These are phyloP conservation scores for Saccharomycopsis hybrid DNA, from an alignment of 1,139 yeast species.

Conservation along the genomic window DNA sequence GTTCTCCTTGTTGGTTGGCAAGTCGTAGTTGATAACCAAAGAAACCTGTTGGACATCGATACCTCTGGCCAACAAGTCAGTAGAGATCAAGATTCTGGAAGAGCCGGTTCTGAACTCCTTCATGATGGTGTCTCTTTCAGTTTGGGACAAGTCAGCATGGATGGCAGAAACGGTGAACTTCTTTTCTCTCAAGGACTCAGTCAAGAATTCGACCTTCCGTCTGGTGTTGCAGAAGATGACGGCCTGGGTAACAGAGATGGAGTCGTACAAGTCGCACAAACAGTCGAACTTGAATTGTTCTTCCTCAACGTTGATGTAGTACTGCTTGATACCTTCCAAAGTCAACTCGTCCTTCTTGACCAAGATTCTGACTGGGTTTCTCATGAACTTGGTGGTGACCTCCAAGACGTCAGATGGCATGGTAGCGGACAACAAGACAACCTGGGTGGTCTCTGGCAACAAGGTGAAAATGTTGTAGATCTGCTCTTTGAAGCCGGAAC, in stretches of 20 bases:
- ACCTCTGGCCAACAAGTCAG: constrained; percentile 99
- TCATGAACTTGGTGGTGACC: constrained; percentile 95
- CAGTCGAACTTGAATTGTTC: constrained; percentile 94
- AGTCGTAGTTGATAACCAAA: constrained; percentile 93
- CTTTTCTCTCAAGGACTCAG: constrained; percentile 77
- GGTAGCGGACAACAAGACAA: constrained; percentile 93
- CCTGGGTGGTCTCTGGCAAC: constrained; percentile 93
- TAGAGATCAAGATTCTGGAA: constrained; percentile 92
- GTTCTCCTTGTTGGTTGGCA: constrained; percentile 96
- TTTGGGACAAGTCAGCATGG: constrained; percentile 96
- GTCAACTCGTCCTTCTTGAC: constrained; percentile 98
- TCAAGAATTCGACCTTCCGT: constrained; percentile 91
- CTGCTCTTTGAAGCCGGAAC: constrained; percentile 96
- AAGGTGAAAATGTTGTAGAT: constrained; percentile 93
- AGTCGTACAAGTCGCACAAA: constrained; percentile 93
- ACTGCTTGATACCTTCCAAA: constrained; percentile 97
- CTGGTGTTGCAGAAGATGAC: constrained; percentile 99
- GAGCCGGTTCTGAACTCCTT: constrained; percentile 98
- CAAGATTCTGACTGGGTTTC: constrained; percentile 93
- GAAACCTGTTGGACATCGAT: constrained; percentile 99
- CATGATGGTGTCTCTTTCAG: constrained; percentile 97
- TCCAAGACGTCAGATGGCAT: constrained; percentile 97
- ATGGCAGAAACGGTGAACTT: constrained; percentile 95
- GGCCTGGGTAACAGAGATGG: constrained; percentile 97
- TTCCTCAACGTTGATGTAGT: constrained; percentile 87